phyloP scores from a whole-genome alignment of 441 rosid species.

The Pelargonium fulgidum region DNA sequence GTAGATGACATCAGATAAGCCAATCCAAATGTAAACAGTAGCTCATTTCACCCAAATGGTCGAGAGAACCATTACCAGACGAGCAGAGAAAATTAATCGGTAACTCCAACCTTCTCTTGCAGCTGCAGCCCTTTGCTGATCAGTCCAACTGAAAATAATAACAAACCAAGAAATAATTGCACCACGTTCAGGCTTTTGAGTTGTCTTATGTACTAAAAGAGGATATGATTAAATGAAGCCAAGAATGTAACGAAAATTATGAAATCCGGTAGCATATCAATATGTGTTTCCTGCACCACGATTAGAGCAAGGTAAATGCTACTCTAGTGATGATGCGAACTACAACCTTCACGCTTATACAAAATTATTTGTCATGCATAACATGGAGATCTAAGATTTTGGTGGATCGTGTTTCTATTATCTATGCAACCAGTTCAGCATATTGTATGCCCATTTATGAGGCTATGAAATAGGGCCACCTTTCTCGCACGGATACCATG shows the following conservation, averaged over 20 bases:
- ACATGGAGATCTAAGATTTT: not conserved
- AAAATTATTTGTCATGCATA: not conserved
- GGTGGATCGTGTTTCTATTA: not conserved
- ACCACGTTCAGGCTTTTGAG: not conserved
- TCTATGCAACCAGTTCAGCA: not conserved
- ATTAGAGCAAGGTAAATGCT: not conserved
- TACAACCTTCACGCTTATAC: not conserved
- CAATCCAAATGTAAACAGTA: slow-evolving; percentile 1
- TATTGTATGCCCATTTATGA: too few relatives aligned
- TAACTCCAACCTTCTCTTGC: slow-evolving; percentile 94
- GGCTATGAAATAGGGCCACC: too few relatives aligned
- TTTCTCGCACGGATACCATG: not conserved
- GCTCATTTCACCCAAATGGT: slow-evolving; percentile 4
- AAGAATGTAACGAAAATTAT: too few relatives aligned
- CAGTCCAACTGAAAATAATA: slow-evolving; percentile 68
- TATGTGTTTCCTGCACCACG: too few relatives aligned
- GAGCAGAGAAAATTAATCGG: slow-evolving; percentile 60
- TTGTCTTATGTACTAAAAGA: too few relatives aligned
- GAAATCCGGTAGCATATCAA: not conserved
- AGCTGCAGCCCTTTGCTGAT: slow-evolving; percentile 84
- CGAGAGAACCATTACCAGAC: slow-evolving; percentile 48
- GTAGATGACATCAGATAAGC: slow-evolving; percentile 12
- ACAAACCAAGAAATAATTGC: slow-evolving; percentile 10
- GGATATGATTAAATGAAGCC: too few relatives aligned
- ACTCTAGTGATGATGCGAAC: not conserved